Base-by-base conservation (phyloP, 1,284 basidiomycete species). In the Cerioporus squamosus region DNA sequence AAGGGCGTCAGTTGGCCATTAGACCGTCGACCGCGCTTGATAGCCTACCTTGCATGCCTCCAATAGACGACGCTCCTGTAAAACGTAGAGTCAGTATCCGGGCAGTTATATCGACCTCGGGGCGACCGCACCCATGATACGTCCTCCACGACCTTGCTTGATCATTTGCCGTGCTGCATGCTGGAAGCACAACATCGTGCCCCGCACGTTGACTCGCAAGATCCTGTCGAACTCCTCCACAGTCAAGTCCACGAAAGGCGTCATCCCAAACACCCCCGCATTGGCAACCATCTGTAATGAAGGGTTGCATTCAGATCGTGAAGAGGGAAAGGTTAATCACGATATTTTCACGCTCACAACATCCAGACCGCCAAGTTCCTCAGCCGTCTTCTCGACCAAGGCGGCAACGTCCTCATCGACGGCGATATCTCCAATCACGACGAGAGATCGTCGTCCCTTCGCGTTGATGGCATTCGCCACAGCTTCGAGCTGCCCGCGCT, bases 401-500 rank as follows among this genome's bases (percentile, higher is more conserved):
- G 58, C 59, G 47, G 72, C 66, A 2, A 81, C 78, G 22, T 77
- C 71, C 1, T 52, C 62, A 51, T 82, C 77, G 3, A 66, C 60
- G 0, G 75, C 64, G 5, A 79, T 75, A 58, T 80, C 76, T 0
- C 64, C 72, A 2, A 62, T 40, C n/a, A 79, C 46, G 1, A 63
- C 60, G 3, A 75, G 43, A 0, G 69, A 67, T 29, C 65, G 68
- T 20, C 73, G 52, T 3, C 76, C 75, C 23, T 61, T 68, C 9
- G 54, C 55, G 10, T 67, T 46, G 26, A 81, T 73, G 33, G 74
- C 70, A 5, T 70, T 57, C 1, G 67, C 72, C 2, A 78, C 64
- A 0, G 39, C 51, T 0, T 73, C 67, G 1, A 80, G 68, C n/a
- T 59, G 45, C 0, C 62, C 63, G 1, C 45, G 22, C 42, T 77